Percentiles rank a stretch among this genome's conserved stretches.
Evolutionary conservation across 2,329 filamentous ascomycete genomes (phyloP).

Genomic region (Cordyceps cateniannulata): DNA sequence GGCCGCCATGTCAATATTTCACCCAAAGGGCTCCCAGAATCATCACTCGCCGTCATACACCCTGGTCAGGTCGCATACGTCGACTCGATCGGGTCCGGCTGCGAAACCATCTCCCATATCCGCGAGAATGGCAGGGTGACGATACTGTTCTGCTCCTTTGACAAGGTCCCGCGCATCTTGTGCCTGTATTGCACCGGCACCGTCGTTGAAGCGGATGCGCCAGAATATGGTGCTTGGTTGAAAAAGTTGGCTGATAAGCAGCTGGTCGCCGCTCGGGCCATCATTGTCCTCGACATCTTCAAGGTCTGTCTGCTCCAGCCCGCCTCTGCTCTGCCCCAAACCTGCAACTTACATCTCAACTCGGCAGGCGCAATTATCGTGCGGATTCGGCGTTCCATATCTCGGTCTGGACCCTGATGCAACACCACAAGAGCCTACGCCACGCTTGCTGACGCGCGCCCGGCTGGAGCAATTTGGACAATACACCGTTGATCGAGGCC

Average conservation of each 20-base stretch:
- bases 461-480: background rate
- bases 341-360: background rate
- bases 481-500: background rate
- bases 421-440: background rate
- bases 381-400: background rate
- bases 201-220: background rate
- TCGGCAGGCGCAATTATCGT: background rate
- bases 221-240: background rate
- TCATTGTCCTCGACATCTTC: background rate
- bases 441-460: background rate
- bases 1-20: background rate
- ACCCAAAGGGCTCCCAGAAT: background rate
- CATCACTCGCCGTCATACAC: background rate
- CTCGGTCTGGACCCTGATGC: background rate
- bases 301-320: background rate
- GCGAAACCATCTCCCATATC: background rate
- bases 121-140: background rate
- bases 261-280: background rate
- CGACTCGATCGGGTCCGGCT: background rate
- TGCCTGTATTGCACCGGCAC: background rate
- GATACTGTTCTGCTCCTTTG: background rate
- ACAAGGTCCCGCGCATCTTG: background rate
- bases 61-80: background rate
- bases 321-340: too few relatives aligned
- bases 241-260: background rate